Percentiles rank a stretch among this genome's conserved stretches.
These are phyloP conservation scores for Fomitopsis palustris DNA, from an alignment of 1,284 basidiomycete species.

Conservation along the genomic window DNA sequence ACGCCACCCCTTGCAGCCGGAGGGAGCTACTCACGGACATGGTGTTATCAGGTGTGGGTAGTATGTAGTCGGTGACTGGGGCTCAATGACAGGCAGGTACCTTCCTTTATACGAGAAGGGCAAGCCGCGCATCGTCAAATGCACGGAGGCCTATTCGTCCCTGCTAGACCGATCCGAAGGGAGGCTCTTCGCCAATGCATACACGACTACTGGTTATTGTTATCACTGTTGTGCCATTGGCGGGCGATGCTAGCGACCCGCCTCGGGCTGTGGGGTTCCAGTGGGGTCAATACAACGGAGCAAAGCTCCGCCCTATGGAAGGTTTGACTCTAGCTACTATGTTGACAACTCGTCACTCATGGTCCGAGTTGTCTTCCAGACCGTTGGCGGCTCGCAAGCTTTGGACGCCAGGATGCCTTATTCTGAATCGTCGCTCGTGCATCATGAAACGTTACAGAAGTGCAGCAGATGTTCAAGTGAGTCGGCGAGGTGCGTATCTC, in stretches of 20 bases:
- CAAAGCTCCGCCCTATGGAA: neutral
- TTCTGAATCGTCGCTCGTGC: no score
- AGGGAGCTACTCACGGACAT: conserved; percentile 2
- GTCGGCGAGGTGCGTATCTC: no score
- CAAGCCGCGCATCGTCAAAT: neutral
- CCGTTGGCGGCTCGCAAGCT: no score
- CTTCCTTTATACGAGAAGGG: neutral
- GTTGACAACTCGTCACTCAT: neutral
- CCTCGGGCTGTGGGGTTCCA: neutral
- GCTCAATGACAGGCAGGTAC: neutral
- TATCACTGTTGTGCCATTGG: neutral
- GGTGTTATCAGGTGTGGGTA: neutral
- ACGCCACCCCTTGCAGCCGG: neutral
- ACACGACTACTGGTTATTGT: neutral
- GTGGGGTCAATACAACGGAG: neutral
- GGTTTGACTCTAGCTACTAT: neutral
- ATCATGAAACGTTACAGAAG: no score
- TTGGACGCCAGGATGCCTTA: no score
- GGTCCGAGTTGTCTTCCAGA: neutral
- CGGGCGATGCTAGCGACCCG: neutral
- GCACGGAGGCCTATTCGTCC: neutral
- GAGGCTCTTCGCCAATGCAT: neutral
- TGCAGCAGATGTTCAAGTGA: no score
- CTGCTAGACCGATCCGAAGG: no score
- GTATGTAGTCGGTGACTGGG: conserved; percentile 3